Evolutionary conservation across 306 rosid species (phyloP), one percentile per base, ranked within the genome.

Genomic region (Trifolium subterraneum): DNA sequence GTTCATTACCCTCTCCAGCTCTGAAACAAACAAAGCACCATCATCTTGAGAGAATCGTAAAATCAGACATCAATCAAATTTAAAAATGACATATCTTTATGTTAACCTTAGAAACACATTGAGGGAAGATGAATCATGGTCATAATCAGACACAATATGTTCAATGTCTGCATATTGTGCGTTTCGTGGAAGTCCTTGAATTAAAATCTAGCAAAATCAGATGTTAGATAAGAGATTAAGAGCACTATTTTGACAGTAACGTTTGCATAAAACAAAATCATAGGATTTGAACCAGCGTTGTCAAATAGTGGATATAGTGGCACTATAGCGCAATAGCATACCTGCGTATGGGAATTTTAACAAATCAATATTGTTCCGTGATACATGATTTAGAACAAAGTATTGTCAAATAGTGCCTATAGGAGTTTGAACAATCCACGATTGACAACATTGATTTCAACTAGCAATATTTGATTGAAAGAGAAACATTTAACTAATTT

Each of bases 131-230:
- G 72, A 50, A 66, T 87, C 86, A 8, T 71, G 90, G 42, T 84
- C 86, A 82, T 72, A 84, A 31, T 92, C 93, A 6, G 82, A 79
- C 77, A 95, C 67, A 72, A 84, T 68, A 33, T 96, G 94, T 13
- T 61, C 90, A 35, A 95, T 9, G 3, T 95, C 98, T 18, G 70
- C 84, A 10, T 10, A 39, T 14, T 0, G 0, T 1, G 83, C 78
- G 27, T 2, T 36, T 71, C 77, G 75, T 29, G 92, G 92, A 45
- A 92, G 6, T 60, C 99, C 99, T 81, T 81, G 80, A 54, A 92
- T 84, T 60, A 92, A 74, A 41, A 95, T 88, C 99, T 88, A 75
- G 33, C 69, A 73, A 78, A 67, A 68, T 16, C 31, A 63, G 44
- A 44, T 25, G 42, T 65, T 48, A 79, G 78, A 61, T 56, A 74